Conservation (phyloP, 768 basidiomycete genomes). For the Xanthoconium stramineum region DNA sequence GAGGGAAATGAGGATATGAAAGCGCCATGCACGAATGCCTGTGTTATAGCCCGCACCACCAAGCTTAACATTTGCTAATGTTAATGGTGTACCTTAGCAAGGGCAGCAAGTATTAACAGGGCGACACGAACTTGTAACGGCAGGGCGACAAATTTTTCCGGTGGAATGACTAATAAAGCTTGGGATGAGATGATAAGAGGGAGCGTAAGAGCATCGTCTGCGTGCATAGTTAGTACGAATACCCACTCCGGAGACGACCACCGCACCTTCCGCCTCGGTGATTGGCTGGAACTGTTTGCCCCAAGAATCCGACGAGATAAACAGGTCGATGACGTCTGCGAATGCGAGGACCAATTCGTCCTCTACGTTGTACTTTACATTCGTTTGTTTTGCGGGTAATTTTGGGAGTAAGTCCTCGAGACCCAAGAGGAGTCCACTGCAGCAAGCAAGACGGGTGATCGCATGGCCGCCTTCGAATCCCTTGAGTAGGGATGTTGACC, state of each 20-base stretch:
- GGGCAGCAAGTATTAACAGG: constrained; percentile 18
- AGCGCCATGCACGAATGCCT: constrained; percentile 53
- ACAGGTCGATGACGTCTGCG: constrained; percentile 71
- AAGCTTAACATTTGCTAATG: constrained; percentile 29
- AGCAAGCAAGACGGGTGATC: constrained; percentile 57
- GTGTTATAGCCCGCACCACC: constrained; percentile 45
- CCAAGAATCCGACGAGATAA: constrained; percentile 49
- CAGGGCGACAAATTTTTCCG: constrained; percentile 54
- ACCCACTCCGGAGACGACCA: neutral
- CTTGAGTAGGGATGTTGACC: constrained; percentile 49
- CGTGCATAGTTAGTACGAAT: constrained; percentile 7
- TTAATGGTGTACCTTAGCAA: neutral
- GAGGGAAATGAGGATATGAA: constrained; percentile 49
- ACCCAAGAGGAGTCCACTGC: constrained; percentile 62
- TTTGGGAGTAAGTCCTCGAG: constrained; percentile 48
- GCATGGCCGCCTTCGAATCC: constrained; percentile 68
- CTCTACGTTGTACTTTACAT: constrained; percentile 47
- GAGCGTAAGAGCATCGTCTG: constrained; percentile 42
- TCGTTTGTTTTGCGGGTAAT: constrained; percentile 28
- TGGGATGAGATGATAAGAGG: constrained; percentile 58
- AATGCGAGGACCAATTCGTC: constrained; percentile 66
- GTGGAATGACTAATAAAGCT: constrained; percentile 52
- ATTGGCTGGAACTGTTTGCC: constrained; percentile 65
- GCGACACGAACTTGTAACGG: constrained; percentile 47
- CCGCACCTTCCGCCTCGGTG: constrained; percentile 41